Evolutionary conservation across 805 yeast species (phyloP), one percentile per base, ranked within the genome.

Genomic region (Kockiozyma suomiensis): DNA sequence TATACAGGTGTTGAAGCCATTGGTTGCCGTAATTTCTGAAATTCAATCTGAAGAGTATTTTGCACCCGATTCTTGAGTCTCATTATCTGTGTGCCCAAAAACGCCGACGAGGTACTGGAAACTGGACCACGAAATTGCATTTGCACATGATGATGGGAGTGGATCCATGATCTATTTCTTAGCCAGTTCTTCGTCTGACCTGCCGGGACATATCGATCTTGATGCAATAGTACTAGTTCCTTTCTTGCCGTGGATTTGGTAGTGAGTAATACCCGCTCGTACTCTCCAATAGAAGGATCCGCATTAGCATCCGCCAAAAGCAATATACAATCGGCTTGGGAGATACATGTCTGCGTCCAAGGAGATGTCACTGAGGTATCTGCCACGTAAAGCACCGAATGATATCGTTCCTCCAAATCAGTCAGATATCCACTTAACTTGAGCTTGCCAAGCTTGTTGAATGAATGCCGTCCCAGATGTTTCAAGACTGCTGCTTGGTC

Each of bases 311-410:
- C 92, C 0, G 97, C 97, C 15, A 94, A 73, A 17, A 94, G 76
- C 33, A 94, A 76, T n/a, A 93, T 84, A 76, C 97, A 92, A 73
- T 93, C 98, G 17, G 97, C 98, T 73, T 93, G 97, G 7, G 92
- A 85, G 42, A 93, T 87, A 72, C 98, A 94, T 0, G 97, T 90
- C 7, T 84, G 81, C 0, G 97, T 90, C 99, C 99, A 93, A 19
- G 85, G 81, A 0, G 97, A 88, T 66, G 84, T 85, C 1, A 87
- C 84, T 0, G 88, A 80, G 0, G 97, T 85, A 69, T 94, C 98
- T 26, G 94, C 92, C 12, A 93, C 85, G 70, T 93, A 94, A 1
- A 93, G 83, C 3, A 94, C 87, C n/a, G 90, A 87, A 66, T 93
- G 90, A 71, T 86, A 89, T 63, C 83, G 81, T 68, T 92, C 97